phyloP scores from a whole-genome alignment of 2,329 filamentous ascomycete genomes.

The Colletotrichum sojae region DNA sequence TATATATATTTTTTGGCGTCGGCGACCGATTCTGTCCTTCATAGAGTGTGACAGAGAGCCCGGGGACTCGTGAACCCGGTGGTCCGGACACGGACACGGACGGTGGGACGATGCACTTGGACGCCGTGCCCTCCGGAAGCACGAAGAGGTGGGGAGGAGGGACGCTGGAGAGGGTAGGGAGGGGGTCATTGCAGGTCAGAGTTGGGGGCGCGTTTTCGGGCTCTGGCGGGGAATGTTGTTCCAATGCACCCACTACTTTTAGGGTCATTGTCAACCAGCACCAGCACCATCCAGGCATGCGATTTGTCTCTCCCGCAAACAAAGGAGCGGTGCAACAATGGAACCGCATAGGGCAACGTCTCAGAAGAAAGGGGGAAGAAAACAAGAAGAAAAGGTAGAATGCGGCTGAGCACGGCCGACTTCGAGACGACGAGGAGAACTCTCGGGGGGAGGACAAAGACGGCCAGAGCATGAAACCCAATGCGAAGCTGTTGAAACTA shows the following conservation, averaged over 20 bases:
- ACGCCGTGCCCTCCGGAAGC: slow-evolving; percentile 7
- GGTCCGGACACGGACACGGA: slow-evolving; percentile 32
- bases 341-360: neutral
- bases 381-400: neutral
- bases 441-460: slow-evolving; percentile 19
- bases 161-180: too few relatives aligned
- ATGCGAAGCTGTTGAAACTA: slow-evolving; percentile 37
- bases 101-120: slow-evolving; percentile 19
- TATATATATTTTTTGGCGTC: neutral
- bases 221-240: neutral
- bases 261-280: neutral
- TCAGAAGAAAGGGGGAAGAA: neutral
- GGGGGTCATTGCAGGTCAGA: neutral
- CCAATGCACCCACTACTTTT: too few relatives aligned
- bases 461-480: slow-evolving; percentile 35
- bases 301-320: slow-evolving; percentile 19
- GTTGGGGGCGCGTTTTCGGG: slow-evolving; percentile 1
- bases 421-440: slow-evolving; percentile 24
- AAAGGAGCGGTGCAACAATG: slow-evolving; percentile 15
- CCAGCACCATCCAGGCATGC: neutral
- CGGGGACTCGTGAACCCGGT: neutral
- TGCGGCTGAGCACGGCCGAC: slow-evolving; percentile 34
- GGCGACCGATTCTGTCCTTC: neutral
- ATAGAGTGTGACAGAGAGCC: too few relatives aligned
- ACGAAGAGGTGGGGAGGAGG: neutral